phyloP scores from a whole-genome alignment of 2,329 filamentous ascomycete genomes.

The Sporothrix protearum region DNA sequence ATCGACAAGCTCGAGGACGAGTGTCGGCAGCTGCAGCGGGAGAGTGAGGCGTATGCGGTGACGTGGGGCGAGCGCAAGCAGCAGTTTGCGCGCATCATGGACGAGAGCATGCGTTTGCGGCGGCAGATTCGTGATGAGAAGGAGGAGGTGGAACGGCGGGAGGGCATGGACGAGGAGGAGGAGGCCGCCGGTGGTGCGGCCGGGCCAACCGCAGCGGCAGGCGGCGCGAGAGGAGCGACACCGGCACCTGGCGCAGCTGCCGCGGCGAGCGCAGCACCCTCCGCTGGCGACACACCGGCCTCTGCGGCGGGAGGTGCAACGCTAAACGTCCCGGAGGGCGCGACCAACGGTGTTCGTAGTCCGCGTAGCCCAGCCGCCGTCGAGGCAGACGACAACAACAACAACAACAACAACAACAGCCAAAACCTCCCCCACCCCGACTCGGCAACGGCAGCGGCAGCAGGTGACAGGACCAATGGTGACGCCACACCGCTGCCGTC shows the following conservation, averaged over 20 bases:
- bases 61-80: conserved; percentile 82
- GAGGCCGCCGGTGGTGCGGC: conserved; percentile 51
- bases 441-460: conserved; percentile 27
- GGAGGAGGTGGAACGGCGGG: conserved; percentile 83
- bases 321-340: not conserved
- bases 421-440: not conserved
- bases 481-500: conserved; percentile 35
- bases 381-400: not conserved
- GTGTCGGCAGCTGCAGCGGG: conserved; percentile 79
- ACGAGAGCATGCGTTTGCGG: conserved; percentile 82
- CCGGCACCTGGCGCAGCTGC: not conserved
- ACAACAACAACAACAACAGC: not conserved
- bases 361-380: not conserved
- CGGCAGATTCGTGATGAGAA: conserved; percentile 90
- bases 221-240: not conserved
- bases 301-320: not conserved
- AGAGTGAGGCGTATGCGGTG: conserved; percentile 74
- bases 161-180: conserved; percentile 71
- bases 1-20: conserved; percentile 81
- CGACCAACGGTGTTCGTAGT: not conserved
- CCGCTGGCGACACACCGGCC: not conserved
- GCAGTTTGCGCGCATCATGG: conserved; percentile 84
- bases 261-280: not conserved
- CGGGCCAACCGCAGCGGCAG: not conserved
- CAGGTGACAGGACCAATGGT: too few relatives aligned